Conservation (phyloP, 441 rosid species). For the Codiaeum variegatum region DNA sequence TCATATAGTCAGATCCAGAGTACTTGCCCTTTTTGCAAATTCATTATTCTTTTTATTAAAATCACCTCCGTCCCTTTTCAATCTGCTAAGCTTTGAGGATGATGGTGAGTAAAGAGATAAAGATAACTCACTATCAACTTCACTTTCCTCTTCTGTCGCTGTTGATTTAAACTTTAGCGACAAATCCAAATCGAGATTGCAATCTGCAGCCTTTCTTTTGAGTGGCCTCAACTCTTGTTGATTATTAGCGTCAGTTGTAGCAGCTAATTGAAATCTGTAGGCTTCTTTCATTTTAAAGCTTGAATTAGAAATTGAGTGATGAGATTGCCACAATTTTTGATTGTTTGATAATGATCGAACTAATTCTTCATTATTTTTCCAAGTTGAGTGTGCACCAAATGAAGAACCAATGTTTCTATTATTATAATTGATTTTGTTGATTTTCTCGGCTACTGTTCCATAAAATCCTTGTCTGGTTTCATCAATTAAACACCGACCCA, state of each 20-base stretch:
- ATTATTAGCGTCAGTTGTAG: not conserved
- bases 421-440: not conserved
- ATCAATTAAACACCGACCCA: slow-evolving; percentile 38
- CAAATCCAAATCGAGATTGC: slow-evolving; percentile 54
- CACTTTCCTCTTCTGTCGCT: slow-evolving; percentile 27
- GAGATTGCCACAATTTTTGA: slow-evolving; percentile 22
- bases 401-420: slow-evolving; percentile 23
- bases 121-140: slow-evolving; percentile 49
- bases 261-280: slow-evolving; percentile 8
- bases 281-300: slow-evolving; percentile 2
- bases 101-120: slow-evolving; percentile 52
- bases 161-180: slow-evolving; percentile 42
- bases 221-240: slow-evolving; percentile 24
- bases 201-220: slow-evolving; percentile 47
- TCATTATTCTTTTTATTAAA: slow-evolving; percentile 9
- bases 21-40: slow-evolving; percentile 53
- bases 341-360: slow-evolving; percentile 9
- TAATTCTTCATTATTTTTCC: slow-evolving; percentile 28
- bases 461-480: slow-evolving; percentile 32
- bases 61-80: slow-evolving; percentile 32
- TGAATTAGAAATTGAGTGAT: slow-evolving; percentile 13
- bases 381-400: slow-evolving; percentile 17
- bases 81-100: slow-evolving; percentile 40
- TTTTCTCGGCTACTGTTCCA: slow-evolving; percentile 36
- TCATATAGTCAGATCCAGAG: slow-evolving; percentile 97